phyloP scores from a whole-genome alignment of 176 grass and related monocot genomes.

The Puccinellia tenuiflora region DNA sequence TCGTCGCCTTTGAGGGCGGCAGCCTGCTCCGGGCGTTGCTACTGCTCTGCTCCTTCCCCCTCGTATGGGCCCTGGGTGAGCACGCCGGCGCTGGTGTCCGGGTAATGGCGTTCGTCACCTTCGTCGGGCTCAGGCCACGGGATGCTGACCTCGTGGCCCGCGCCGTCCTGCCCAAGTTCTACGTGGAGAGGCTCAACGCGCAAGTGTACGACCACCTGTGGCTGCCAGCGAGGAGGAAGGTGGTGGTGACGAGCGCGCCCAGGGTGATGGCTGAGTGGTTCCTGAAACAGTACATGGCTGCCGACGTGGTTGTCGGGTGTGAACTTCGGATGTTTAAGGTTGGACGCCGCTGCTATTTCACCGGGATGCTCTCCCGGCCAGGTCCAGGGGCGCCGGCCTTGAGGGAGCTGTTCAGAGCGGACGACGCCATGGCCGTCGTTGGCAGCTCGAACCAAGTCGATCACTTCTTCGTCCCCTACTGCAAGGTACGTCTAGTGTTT shows the following conservation, averaged over 20 bases:
- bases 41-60: slow-evolving; percentile 42
- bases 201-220: slow-evolving; percentile 43
- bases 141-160: slow-evolving; percentile 58
- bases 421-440: slow-evolving; percentile 29
- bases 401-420: slow-evolving; percentile 15
- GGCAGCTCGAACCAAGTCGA: slow-evolving; percentile 12
- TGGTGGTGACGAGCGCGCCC: slow-evolving; percentile 57
- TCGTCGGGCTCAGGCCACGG: slow-evolving; percentile 48
- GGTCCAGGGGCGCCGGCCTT: background rate
- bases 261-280: slow-evolving; percentile 74
- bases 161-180: slow-evolving; percentile 76
- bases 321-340: slow-evolving; percentile 50
- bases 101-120: slow-evolving; percentile 67
- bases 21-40: slow-evolving; percentile 55
- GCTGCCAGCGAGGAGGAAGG: slow-evolving; percentile 31
- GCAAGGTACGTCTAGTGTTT: slow-evolving; percentile 51
- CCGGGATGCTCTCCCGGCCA: slow-evolving; percentile 37
- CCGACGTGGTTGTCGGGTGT: slow-evolving; percentile 44
- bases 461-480: slow-evolving; percentile 34
- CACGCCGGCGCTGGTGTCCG: slow-evolving; percentile 19
- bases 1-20: slow-evolving; percentile 82
- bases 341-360: slow-evolving; percentile 41
- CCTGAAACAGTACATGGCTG: slow-evolving; percentile 55
- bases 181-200: slow-evolving; percentile 58
- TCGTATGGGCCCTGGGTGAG: slow-evolving; percentile 52